Base-by-base conservation (phyloP, 2,329 filamentous ascomycete genomes). In the Amesomyces nigricolor region DNA sequence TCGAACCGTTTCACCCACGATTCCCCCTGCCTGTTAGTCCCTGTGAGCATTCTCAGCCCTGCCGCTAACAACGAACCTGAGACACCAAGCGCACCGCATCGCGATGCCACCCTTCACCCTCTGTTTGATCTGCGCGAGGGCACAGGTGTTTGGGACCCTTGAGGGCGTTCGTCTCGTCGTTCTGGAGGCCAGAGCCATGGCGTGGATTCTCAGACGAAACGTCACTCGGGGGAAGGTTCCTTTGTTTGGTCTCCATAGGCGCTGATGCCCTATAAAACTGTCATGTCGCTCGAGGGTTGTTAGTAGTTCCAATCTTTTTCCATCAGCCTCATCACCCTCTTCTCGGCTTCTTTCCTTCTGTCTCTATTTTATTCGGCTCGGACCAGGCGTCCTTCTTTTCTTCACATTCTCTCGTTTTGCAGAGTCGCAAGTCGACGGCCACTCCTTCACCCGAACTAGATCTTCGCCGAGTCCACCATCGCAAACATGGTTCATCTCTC, bases 401-500 rank as follows among this genome's bases (percentile, higher is more conserved):
- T 29, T 49, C 55, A 30, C 9, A 30, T 50, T 53, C 13, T 26
- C 44, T 44, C 17, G 4, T 48, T 43, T 52, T 38, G 16, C 17
- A 38, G 46, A 45, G 48, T 59, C 54, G 56, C 54, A 40, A 51
- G 51, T 46, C 60, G 54, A 53, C 53, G 47, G 1, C 39, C n/a
- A 14, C 45, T 52, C 32, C 22, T 30, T 42, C 46, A 26, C 22
- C 22, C 2, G 17, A 19, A 19, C 3, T 19, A 19, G 13, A n/a
- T 35, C n/a, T 38, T 29, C 17, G 17, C 14, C 9, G 32, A n/a
- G 47, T 17, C 46, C 47, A 48, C 48, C 50, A 38, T 52, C 47
- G 56, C 46, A 54, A 62, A 53, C 44, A 65, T 66, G 64, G 65
- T 63, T 47, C 61, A 60, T 32, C 47, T 61, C 44, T 52, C 56